Evolutionary conservation across 805 yeast genomes (phyloP).

Genomic region (Wickerhamomyces mucosus): DNA sequence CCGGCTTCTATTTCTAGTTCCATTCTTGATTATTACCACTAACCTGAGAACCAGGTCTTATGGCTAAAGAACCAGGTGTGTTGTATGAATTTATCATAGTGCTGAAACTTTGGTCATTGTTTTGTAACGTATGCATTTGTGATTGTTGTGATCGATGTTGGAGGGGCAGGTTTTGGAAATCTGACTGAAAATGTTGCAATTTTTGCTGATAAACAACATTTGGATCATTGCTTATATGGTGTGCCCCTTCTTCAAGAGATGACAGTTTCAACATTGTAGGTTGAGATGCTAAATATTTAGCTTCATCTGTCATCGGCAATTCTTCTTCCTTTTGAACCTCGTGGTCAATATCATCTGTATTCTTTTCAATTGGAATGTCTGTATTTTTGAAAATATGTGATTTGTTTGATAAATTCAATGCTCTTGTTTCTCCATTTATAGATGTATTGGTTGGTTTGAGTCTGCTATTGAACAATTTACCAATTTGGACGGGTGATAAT

Average conservation of each 20-base stretch:
- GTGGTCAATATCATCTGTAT: conserved; percentile 2
- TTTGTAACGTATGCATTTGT: conserved; percentile 2
- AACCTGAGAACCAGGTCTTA: conserved; percentile 9
- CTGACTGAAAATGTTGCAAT: neutral
- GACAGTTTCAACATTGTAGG: neutral
- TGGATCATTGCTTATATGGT: neutral
- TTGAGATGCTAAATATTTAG: neutral
- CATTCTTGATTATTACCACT: conserved; percentile 12
- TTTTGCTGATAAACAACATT: neutral
- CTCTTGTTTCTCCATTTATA: conserved; percentile 2
- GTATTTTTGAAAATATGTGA: neutral
- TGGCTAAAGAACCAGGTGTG: conserved; percentile 13
- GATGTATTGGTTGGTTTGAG: neutral
- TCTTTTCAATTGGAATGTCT: neutral
- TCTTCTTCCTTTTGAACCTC: neutral
- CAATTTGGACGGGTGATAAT: conserved; percentile 11
- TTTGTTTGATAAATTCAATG: neutral
- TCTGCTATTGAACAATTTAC: conserved; percentile 12
- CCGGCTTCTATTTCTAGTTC: too few relatives aligned
- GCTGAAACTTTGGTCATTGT: conserved; percentile 1
- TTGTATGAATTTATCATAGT: conserved; percentile 14
- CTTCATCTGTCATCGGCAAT: neutral
- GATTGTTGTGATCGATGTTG: conserved; percentile 1
- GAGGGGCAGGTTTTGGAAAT: neutral
- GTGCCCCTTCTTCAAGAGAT: too few relatives aligned